A percentile compares a stretch with the other conserved stretches of the same genome.
These are phyloP conservation scores for Vigna reflexopilosa DNA, from an alignment of 306 rosid genomes.

Conservation along the genomic window DNA sequence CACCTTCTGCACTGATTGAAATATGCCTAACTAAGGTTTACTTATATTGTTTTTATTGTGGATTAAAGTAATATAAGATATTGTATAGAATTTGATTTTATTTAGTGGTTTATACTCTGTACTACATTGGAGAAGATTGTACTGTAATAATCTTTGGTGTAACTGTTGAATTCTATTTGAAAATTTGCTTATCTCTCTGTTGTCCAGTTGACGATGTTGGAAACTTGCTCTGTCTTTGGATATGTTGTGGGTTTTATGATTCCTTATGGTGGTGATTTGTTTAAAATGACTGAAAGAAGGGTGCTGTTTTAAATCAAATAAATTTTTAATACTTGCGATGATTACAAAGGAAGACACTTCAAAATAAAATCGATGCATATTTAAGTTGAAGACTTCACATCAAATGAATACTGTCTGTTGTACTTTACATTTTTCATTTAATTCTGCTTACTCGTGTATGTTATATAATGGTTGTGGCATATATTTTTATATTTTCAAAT, in stretches of 20 bases:
- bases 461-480: not conserved
- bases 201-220: not conserved
- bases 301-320: not conserved
- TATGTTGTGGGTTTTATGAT: constrained; percentile 1
- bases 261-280: not conserved
- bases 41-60: not conserved
- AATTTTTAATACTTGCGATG: not conserved
- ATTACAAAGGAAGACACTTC: not conserved
- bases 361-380: not conserved
- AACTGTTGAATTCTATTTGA: constrained; percentile 5
- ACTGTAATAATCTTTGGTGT: not conserved
- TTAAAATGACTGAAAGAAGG: not conserved
- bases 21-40: not conserved
- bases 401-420: not conserved
- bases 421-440: not conserved
- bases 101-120: not conserved
- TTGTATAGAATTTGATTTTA: constrained; percentile 11
- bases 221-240: not conserved
- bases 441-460: not conserved
- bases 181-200: not conserved
- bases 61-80: not conserved
- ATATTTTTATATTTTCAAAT: not conserved
- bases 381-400: not conserved
- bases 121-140: not conserved
- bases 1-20: not conserved